phyloP scores from a whole-genome alignment of 768 basidiomycete species.

The Pisolithus microcarpus region DNA sequence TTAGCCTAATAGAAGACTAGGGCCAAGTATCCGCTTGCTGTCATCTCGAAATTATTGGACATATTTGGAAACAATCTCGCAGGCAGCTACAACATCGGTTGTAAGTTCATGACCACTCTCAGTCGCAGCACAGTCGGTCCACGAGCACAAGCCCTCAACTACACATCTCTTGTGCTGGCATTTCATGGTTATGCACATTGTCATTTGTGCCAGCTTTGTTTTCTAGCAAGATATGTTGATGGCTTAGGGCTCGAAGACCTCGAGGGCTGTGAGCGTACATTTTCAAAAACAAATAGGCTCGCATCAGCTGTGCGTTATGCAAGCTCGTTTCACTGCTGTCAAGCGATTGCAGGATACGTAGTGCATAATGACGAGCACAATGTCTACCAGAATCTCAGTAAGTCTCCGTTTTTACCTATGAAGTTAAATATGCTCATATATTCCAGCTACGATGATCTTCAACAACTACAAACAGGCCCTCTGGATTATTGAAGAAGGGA shows the following conservation, averaged over 20 bases:
- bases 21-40: slow-evolving; percentile 2
- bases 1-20: neutral
- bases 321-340: neutral
- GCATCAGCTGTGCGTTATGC: neutral
- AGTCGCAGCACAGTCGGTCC: slow-evolving; percentile 6
- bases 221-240: slow-evolving; percentile 10
- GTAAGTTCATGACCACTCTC: slow-evolving; percentile 13
- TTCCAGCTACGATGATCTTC: too few relatives aligned
- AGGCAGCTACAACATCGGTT: slow-evolving; percentile 19
- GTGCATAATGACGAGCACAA: too few relatives aligned
- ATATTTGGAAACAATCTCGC: slow-evolving; percentile 4
- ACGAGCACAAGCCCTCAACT: neutral
- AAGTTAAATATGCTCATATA: neutral
- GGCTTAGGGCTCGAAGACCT: slow-evolving; percentile 16
- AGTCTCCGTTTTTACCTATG: neutral
- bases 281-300: slow-evolving; percentile 5
- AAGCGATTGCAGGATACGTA: too few relatives aligned
- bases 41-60: slow-evolving; percentile 8
- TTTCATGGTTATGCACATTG: slow-evolving; percentile 22
- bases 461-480: too few relatives aligned
- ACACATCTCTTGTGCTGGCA: slow-evolving; percentile 10
- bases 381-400: too few relatives aligned
- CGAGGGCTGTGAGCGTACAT: slow-evolving; percentile 15
- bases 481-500: too few relatives aligned
- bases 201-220: slow-evolving; percentile 13